Evolutionary conservation across 768 basidiomycete species (phyloP).

Genomic region (Cystobasidium ongulense): DNA sequence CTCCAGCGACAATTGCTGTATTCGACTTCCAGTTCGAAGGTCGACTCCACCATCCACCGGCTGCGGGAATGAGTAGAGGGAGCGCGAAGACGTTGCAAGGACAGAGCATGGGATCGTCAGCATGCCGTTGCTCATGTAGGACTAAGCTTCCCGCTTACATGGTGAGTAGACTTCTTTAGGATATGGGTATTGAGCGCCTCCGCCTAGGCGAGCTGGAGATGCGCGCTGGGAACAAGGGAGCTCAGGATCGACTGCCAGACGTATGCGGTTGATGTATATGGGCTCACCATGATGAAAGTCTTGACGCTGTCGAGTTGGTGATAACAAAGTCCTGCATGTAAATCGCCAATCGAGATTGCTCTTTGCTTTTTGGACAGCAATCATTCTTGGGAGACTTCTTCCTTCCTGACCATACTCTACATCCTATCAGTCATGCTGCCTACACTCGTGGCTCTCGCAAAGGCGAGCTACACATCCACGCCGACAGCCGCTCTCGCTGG

Average conservation of each 20-base stretch:
- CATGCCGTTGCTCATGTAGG: not conserved
- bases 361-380: not conserved
- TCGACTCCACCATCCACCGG: slow-evolving; percentile 93
- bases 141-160: slow-evolving; percentile 53
- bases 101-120: not conserved
- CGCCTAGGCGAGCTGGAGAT: slow-evolving; percentile 29
- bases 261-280: not conserved
- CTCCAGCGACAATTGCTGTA: slow-evolving; percentile 64
- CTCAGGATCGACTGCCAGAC: too few relatives aligned
- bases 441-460: not conserved
- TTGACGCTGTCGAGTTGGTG: not conserved
- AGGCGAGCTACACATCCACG: not conserved
- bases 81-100: not conserved
- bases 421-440: not conserved
- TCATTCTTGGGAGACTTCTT: not conserved
- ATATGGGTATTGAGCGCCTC: slow-evolving; percentile 65
- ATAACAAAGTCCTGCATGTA: not conserved
- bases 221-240: slow-evolving; percentile 4
- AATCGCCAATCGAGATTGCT: not conserved
- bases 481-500: not conserved
- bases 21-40: slow-evolving; percentile 83
- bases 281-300: not conserved
- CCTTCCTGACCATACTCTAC: not conserved
- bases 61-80: not conserved
- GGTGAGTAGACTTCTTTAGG: slow-evolving; percentile 94